Percentiles rank a stretch among this genome's conserved stretches.
Conservation (phyloP, 805 yeast genomes). For the Yarrowia divulgata region DNA sequence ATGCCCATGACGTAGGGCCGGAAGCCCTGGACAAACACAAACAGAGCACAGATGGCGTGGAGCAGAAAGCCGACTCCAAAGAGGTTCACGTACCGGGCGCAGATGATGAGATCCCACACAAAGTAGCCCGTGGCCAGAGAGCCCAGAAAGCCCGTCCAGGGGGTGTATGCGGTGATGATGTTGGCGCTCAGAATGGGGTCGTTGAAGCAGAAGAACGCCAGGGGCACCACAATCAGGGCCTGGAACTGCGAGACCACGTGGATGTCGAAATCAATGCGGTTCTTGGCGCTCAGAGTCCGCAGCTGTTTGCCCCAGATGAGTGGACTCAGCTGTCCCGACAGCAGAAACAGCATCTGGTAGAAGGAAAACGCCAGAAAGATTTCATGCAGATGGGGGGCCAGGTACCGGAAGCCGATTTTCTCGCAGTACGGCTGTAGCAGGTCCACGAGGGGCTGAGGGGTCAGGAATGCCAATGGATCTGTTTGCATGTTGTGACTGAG, state of each 20-base stretch:
- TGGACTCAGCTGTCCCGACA: constrained; percentile 62
- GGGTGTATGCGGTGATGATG: constrained; percentile 71
- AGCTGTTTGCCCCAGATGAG: constrained; percentile 58
- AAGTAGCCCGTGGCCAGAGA: constrained; percentile 85
- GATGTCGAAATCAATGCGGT: constrained; percentile 80
- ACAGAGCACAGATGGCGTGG: constrained; percentile 83
- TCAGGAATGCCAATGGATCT: constrained; percentile 42
- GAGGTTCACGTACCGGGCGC: constrained; percentile 64
- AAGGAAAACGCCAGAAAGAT: constrained; percentile 63
- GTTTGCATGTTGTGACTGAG: constrained; percentile 25
- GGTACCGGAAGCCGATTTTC: constrained; percentile 45
- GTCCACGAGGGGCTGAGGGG: constrained; percentile 31
- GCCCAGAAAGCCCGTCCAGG: constrained; percentile 76
- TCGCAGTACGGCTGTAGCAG: constrained; percentile 35
- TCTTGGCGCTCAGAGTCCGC: constrained; percentile 55
- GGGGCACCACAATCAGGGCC: constrained; percentile 61
- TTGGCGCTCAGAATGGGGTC: constrained; percentile 55
- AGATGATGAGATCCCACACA: constrained; percentile 84
- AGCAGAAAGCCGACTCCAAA: constrained; percentile 84
- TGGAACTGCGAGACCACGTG: constrained; percentile 91
- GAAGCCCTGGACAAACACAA: constrained; percentile 70
- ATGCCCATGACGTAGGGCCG: constrained; percentile 80
- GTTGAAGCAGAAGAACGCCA: constrained; percentile 31
- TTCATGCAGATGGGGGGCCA: constrained; percentile 66
- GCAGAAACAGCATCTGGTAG: constrained; percentile 62